Conservation (phyloP, 225 moss, liverwort and hornwort species). For the Marchantia polymorpha region DNA sequence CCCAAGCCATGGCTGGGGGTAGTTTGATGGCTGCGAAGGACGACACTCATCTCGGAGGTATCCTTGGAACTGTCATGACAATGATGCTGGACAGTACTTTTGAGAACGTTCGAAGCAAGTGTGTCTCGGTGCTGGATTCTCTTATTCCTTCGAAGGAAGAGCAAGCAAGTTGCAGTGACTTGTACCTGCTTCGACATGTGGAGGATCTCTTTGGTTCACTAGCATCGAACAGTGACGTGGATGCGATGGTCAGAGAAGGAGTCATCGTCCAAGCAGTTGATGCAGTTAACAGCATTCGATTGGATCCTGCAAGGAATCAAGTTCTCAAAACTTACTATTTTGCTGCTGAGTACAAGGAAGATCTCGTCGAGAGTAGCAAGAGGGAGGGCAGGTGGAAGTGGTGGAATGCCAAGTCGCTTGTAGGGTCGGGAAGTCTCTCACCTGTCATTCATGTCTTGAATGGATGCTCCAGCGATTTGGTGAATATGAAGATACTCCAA, state of each 20-base stretch:
- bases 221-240: conserved; percentile 59
- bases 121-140: conserved; percentile 59
- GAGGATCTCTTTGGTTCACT: conserved; percentile 74
- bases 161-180: conserved; percentile 65
- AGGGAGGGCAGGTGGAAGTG: conserved; percentile 38
- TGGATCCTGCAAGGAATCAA: conserved; percentile 64
- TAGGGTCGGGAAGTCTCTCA: conserved; percentile 68
- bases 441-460: conserved; percentile 65
- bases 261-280: conserved; percentile 79
- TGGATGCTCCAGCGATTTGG: conserved; percentile 65
- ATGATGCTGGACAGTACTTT: conserved; percentile 83
- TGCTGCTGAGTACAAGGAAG: conserved; percentile 29
- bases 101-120: conserved; percentile 69
- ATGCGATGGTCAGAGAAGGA: conserved; percentile 75
- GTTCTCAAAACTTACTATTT: conserved; percentile 63
- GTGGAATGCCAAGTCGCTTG: conserved; percentile 59
- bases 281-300: conserved; percentile 61
- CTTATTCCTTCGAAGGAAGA: conserved; percentile 82
- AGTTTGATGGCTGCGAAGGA: conserved; percentile 35
- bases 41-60: conserved; percentile 47
- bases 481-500: conserved; percentile 79
- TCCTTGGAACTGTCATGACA: conserved; percentile 62
- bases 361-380: conserved; percentile 31
- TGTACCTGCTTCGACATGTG: conserved; percentile 70
- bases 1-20: conserved; percentile 42